Base-by-base conservation (phyloP, 352 stramenopile species). In the Pythium aristosporum region DNA sequence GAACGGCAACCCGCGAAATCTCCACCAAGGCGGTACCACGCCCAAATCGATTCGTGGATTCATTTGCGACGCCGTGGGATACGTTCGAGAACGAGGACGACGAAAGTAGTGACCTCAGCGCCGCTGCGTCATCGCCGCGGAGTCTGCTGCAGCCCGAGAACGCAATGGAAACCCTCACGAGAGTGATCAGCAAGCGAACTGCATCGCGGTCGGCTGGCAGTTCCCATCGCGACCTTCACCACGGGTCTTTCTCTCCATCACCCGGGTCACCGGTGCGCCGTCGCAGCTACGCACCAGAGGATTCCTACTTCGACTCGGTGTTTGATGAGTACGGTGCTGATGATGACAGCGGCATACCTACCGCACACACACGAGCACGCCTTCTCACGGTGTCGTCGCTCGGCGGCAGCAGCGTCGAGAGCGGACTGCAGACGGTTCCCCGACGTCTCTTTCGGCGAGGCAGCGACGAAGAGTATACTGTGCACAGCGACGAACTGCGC, bases 161-260 rank as follows among this genome's bases (percentile, higher is more conserved):
- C 41, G 63, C 63, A 12, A 57, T 36, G 12, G 63, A 70, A 28
- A 34, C 42, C 9, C 50, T 70, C 1, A 48, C 63, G 5, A 70
- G 52, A 50, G 21, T 70, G 23, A 54, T 48, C 2, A 61, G 12
- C 56, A 61, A 61, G 46, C 63, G 62, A 16, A 21, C 46, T 16
- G 37, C 55, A 5, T 58, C 55, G 21, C 47, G 53, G 3, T 69
- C 62, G 0, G 54, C 62, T 30, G 25, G 25, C 5, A 47, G 62
- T 15, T 47, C 46, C n/a, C 41, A 23, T 10, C 21, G 50, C 16
- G 30, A 55, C 10, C n/a, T n/a, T n/a, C 32, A 42, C 3, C 5
- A n/a, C 25, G 8, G 49, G 16, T 15, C 37, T 16, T 42, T 42
- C 15, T 15, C 3, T 5, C 25, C 25, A 30, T 13, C 30, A 9